Evolutionary conservation across 2,329 filamentous ascomycete genomes (phyloP).

Genomic region (Ophiostoma sp.): DNA sequence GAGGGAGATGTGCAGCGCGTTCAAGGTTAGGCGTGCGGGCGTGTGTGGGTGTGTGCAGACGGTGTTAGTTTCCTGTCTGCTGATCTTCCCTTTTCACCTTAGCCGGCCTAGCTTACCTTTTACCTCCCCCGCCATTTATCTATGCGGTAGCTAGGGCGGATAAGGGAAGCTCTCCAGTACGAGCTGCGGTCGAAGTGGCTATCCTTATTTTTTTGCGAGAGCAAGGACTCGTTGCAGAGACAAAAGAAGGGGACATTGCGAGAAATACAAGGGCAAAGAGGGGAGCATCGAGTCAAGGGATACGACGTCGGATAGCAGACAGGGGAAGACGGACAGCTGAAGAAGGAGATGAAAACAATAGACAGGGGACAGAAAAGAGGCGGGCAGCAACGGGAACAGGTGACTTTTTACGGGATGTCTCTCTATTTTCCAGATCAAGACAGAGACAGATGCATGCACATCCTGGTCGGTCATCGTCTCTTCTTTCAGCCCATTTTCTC

Average conservation of each 20-base stretch:
- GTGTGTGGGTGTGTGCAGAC: not conserved
- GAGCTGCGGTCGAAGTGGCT: not conserved
- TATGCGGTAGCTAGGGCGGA: not conserved
- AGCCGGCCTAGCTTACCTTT: not conserved
- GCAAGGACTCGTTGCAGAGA: not conserved
- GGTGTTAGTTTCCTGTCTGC: not conserved
- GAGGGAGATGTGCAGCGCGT: not conserved
- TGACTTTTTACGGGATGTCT: not conserved
- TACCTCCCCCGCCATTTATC: not conserved
- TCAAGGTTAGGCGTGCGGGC: not conserved
- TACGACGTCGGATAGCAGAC: not conserved
- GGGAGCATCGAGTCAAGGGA: not conserved
- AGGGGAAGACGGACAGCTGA: not conserved
- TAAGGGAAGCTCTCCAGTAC: not conserved
- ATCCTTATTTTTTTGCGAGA: not conserved
- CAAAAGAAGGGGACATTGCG: not conserved
- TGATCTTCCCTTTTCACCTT: not conserved
- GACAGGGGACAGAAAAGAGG: not conserved
- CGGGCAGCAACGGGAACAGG: not conserved
- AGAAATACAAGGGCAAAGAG: not conserved
- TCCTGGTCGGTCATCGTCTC: not conserved
- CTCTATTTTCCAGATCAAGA: not conserved
- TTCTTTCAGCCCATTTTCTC: not conserved
- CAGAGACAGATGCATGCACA: not conserved
- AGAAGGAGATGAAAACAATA: not conserved